These are phyloP conservation scores for Talaromyces sp. DNA, from an alignment of 2,329 filamentous ascomycete genomes.

Conservation along the genomic window DNA sequence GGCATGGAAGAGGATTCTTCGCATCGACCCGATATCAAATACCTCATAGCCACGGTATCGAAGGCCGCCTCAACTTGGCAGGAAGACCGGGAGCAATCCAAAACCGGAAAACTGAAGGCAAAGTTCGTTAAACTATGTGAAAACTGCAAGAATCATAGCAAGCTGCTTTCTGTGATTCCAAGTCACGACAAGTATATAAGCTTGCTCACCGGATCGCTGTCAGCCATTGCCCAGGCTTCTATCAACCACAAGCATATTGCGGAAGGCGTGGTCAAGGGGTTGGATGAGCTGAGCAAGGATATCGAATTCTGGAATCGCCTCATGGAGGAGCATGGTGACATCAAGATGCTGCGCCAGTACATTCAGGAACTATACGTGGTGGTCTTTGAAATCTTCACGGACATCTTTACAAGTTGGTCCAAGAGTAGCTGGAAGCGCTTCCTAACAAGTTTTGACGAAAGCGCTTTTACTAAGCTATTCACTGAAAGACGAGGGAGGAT, in stretches of 20 bases:
- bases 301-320: not conserved
- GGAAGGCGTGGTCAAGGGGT: slow-evolving; percentile 2
- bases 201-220: slow-evolving; percentile 2
- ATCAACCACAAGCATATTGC: slow-evolving; percentile 13
- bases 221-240: slow-evolving; percentile 11
- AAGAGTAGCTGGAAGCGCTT: slow-evolving; percentile 9
- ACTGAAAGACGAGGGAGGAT: slow-evolving; percentile 2
- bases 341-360: slow-evolving; percentile 3
- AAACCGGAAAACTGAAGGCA: not conserved
- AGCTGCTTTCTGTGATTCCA: slow-evolving; percentile 4
- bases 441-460: slow-evolving; percentile 2
- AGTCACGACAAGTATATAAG: slow-evolving; percentile 2
- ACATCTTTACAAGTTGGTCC: slow-evolving; percentile 15
- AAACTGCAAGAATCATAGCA: slow-evolving; percentile 8
- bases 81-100: not conserved
- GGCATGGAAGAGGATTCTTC: not conserved
- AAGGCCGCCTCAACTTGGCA: slow-evolving; percentile 5
- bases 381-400: slow-evolving; percentile 9
- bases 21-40: not conserved
- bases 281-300: slow-evolving; percentile 5
- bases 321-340: slow-evolving; percentile 4
- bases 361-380: slow-evolving; percentile 15
- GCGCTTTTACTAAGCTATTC: slow-evolving; percentile 2
- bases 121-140: slow-evolving; percentile 9
- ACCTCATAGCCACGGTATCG: not conserved